Base-by-base conservation (phyloP, 805 yeast genomes). In the Yarrowia deformans region DNA sequence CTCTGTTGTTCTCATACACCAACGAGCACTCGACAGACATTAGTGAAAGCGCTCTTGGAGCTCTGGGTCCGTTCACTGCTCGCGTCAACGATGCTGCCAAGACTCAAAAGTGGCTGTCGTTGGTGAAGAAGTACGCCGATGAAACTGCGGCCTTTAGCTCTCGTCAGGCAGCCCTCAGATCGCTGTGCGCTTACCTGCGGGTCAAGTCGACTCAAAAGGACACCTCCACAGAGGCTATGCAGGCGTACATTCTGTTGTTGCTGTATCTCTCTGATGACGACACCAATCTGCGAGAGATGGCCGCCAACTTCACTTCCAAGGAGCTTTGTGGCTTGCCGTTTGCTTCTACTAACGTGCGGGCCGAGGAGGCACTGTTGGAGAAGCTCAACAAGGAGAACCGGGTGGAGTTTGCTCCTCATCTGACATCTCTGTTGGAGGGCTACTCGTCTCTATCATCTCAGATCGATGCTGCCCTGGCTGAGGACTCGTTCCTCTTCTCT, bases 241-340 rank as follows among this genome's bases (percentile, higher is more conserved):
- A 37, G 10, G 70, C 71, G 6, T 64, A 68, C 40, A 46, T 70
- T 48, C 43, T 64, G 9, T 70, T 79, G 37, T 71, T 67, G 60
- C 37, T 52, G 14, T 75, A 71, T 40, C 67, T 75, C 72, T 77
- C 69, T 43, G 97, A 91, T 76, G 97, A 91, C 73, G 94, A 89
- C 72, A 85, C 81, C 13, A 86, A 83, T 14, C 78, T 90, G 7
- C 80, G 96, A 69, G 77, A 78, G 0, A 18, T 73, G 1, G 84
- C 90, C 0, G 80, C 90, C 0, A 56, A 72, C 1, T 80, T 80
- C 68, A 75, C 87, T 18, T 75, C 82, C 1, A 56, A 29, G 18
- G 45, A 70, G 3, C 70, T 80, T 19, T 74, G 83, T 32, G 72
- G 73, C 0, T 67, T 74, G 1, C 71, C 70, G 0, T 40, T 61